phyloP scores from a whole-genome alignment of 2,329 filamentous ascomycete species.

The Berkeleyomyces basicola region DNA sequence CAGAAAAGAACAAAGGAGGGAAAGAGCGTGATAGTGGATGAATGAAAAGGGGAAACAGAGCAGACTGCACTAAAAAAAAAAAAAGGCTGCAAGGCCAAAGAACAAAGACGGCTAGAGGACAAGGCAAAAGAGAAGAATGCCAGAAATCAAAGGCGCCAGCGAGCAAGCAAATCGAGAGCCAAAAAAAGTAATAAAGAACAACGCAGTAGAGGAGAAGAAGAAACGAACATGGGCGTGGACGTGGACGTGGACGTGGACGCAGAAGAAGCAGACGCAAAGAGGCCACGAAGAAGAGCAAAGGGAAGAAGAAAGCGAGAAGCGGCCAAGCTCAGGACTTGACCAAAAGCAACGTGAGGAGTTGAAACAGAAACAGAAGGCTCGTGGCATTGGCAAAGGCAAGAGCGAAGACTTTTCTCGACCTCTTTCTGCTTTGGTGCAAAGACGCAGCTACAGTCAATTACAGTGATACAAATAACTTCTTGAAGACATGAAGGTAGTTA shows the following conservation, averaged over 20 bases:
- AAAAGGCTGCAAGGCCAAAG: background rate
- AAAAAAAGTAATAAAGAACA: background rate
- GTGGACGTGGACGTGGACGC: too few species aligned
- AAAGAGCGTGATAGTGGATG: constrained; percentile 1
- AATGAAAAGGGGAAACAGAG: background rate
- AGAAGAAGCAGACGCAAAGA: too few species aligned
- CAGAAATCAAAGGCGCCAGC: background rate
- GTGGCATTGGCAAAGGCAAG: background rate
- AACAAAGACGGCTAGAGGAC: background rate
- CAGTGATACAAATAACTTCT: too few species aligned
- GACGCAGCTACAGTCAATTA: background rate
- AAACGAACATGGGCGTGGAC: too few species aligned
- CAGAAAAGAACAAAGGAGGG: background rate
- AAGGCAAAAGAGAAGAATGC: background rate
- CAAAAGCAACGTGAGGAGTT: background rate
- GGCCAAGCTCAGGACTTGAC: background rate
- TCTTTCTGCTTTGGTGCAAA: background rate
- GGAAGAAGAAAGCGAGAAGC: too few species aligned
- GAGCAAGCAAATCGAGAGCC: background rate
- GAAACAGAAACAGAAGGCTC: constrained; percentile 4
- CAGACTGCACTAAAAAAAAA: background rate
- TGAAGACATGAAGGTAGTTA: too few species aligned
- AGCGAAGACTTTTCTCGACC: background rate
- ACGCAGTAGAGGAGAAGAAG: too few species aligned
- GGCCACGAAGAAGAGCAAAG: too few species aligned